Evolutionary conservation across 176 grass and related monocot species (phyloP), one percentile per base, ranked within the genome.

Genomic region (Eleusine coracana): DNA sequence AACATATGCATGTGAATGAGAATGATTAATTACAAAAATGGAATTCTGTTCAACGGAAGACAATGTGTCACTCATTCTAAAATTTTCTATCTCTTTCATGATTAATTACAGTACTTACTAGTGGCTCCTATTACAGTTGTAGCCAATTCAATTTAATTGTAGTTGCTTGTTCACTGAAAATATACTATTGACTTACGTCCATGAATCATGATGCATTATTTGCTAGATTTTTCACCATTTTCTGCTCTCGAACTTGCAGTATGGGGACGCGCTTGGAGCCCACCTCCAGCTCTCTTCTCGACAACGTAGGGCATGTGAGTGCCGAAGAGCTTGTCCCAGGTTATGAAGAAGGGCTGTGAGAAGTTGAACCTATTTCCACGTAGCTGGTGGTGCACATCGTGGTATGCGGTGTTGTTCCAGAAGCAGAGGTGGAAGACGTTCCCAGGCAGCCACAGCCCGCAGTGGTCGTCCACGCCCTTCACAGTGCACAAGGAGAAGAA

Each of bases 381-480:
- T 4, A 81, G 73, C 74, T 86, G 88, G 88, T 93, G 91, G 67
- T 93, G 91, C 55, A 90, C 75, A 62, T 93, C 85, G 64, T 93
- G 88, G 85, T 85, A 93, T 21, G 74, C 82, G 20, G 88, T 45
- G 82, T 88, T 93, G 88, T 90, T 79, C 0, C 48, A 27, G 70
- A 93, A 90, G 58, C 38, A 39, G 80, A 38, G 38, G 1, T 90
- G 91, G 6, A 90, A 13, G 17, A 87, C 88, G 78, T 88, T 93
- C 85, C 91, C 3, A 88, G 85, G 10, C 58, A n/a, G 85, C 5
- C 15, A 90, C 45, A 55, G 51, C 36, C 91, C 88, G 70, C 88
- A 93, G 79, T 93, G 85, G 64, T 93, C 85, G 74, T 93, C 91
- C 14, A 93, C 78, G 16, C 88, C 85, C 74, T 93, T 90, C 5